Percentiles rank a stretch among this genome's conserved stretches.
Evolutionary conservation across 164 flowering plant genomes (phyloP).

Genomic region (Buxus sempervirens): DNA sequence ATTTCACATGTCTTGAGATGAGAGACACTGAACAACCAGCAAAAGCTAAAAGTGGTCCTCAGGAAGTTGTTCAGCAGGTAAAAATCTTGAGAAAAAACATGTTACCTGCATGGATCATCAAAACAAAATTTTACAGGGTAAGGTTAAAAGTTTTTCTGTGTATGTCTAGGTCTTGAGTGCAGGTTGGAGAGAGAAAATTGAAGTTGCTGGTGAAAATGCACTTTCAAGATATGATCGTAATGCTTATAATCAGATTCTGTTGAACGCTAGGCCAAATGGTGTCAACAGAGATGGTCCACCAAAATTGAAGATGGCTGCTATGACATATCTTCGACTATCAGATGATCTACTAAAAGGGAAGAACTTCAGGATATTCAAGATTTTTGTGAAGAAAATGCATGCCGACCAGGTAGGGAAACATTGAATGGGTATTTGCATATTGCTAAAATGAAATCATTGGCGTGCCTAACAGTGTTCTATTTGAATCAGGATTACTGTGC

Average conservation of each 20-base stretch:
- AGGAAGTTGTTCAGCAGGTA: conserved; percentile 90
- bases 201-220: conserved; percentile 84
- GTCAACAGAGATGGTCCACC: conserved; percentile 52
- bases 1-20: conserved; percentile 93
- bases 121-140: background rate
- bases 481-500: conserved; percentile 49
- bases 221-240: conserved; percentile 57
- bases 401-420: conserved; percentile 57
- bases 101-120: no score
- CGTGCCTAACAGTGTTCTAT: background rate
- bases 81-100: conserved; percentile 5
- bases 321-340: conserved; percentile 76
- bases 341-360: conserved; percentile 39
- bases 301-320: conserved; percentile 45
- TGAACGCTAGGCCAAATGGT: conserved; percentile 83
- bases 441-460: background rate
- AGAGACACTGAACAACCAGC: conserved; percentile 56
- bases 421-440: background rate
- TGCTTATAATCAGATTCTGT: conserved; percentile 72
- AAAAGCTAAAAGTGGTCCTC: conserved; percentile 58
- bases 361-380: conserved; percentile 55
- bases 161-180: conserved; percentile 60
- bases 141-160: background rate
- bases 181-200: conserved; percentile 68
- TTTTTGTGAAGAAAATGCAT: conserved; percentile 76